Base-by-base conservation (phyloP, 2,329 filamentous ascomycete genomes). In the Dactylellina drechsleri region DNA sequence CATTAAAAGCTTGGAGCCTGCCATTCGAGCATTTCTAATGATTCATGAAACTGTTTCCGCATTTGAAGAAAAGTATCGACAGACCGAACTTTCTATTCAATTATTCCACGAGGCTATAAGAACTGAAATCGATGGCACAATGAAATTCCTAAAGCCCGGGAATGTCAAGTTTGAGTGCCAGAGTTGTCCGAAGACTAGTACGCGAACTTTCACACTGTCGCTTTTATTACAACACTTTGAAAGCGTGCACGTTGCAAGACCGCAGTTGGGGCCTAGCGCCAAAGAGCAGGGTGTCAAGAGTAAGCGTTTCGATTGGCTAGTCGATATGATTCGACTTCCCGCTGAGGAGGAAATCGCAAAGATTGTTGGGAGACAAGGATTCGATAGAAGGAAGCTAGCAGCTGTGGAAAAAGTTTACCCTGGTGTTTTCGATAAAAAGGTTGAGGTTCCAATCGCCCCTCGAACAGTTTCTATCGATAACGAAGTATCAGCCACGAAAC, bases 311-410 rank as follows among this genome's bases (percentile, higher is more conserved):
- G 85, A 89, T 78, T 90, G 88, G 88, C 86, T 85, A 72, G 83
- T 83, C 67, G 84, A 88, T 70, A 88, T 90, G 87, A 84, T 90
- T 61, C 84, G 87, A 77, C 81, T 89, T 50, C 88, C 88, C 0
- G 85, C 86, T 76, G 81, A 83, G 31, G 81, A 83, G 18, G 81
- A 84, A 64, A 83, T 89, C 49, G 81, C 81, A 20, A 83, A 83
- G 23, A 81, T 89, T 23, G 82, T 85, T 16, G 82, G 84, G 67
- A 83, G 84, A 40, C 84, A 83, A 7, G 87, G 87, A 12, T 88
- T 89, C 84, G 85, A 88, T 78, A 84, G 86, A 47, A 81, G 84
- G 53, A 88, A 87, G 79, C 80, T 87, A 10, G 82, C 82, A 41
- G 81, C 87, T 47, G 83, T 88, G 70, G 83, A 83, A 8, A 84